Evolutionary conservation across 176 grass and related monocot species (phyloP).

Genomic region (Bonia amplexicaulis): DNA sequence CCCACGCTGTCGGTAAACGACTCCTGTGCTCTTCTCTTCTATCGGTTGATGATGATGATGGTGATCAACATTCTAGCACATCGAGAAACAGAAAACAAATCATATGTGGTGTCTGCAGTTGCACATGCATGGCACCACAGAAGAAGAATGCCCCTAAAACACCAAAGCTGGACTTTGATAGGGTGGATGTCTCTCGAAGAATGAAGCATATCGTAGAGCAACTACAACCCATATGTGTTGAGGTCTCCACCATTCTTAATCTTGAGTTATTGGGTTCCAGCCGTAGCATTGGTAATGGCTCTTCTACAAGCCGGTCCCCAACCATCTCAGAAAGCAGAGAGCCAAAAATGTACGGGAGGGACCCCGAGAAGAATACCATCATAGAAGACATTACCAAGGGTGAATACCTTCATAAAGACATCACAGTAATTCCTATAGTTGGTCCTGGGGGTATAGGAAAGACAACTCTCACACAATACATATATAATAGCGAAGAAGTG

Average conservation of each 20-base stretch:
- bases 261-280: not conserved
- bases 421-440: slow-evolving; percentile 26
- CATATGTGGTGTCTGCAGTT: not conserved
- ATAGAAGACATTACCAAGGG: not conserved
- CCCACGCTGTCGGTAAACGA: not conserved
- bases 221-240: not conserved
- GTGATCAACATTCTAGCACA: not conserved
- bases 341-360: slow-evolving; percentile 16
- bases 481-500: not conserved
- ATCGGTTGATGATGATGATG: not conserved
- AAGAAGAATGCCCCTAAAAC: not conserved
- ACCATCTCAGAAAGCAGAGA: not conserved
- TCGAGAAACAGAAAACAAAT: not conserved
- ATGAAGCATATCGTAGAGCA: not conserved
- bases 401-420: not conserved
- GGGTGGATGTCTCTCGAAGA: not conserved
- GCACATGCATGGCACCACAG: not conserved
- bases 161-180: not conserved
- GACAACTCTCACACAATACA: slow-evolving; percentile 33
- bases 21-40: not conserved
- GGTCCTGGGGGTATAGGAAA: slow-evolving; percentile 42
- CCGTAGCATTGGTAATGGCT: not conserved
- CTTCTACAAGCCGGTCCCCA: not conserved
- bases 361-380: not conserved
- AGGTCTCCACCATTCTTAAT: slow-evolving; percentile 10